Percentiles rank a stretch among this genome's conserved stretches.
These are phyloP conservation scores for Abortiporus biennis DNA, from an alignment of 1,284 basidiomycete species.

Conservation along the genomic window DNA sequence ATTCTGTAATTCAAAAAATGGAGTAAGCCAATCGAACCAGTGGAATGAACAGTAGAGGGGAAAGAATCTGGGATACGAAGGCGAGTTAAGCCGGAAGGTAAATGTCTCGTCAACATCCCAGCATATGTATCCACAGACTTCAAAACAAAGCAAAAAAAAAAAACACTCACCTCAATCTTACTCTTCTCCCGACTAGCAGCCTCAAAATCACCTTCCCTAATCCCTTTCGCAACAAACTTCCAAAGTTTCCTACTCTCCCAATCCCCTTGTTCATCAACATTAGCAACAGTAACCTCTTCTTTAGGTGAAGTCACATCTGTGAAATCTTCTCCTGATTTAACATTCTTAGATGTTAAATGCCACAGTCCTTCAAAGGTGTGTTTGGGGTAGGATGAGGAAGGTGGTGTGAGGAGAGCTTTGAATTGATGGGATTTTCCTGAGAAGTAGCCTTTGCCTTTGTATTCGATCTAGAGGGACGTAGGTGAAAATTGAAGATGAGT, in stretches of 20 bases:
- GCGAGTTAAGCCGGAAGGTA: too few species aligned
- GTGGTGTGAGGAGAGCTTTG: slow-evolving; percentile 70
- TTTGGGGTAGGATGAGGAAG: slow-evolving; percentile 31
- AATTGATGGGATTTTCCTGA: slow-evolving; percentile 90
- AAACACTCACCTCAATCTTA: slow-evolving; percentile 72
- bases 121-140: not conserved
- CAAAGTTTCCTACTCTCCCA: slow-evolving; percentile 89
- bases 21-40: too few species aligned
- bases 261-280: slow-evolving; percentile 61
- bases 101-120: slow-evolving; percentile 1
- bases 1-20: slow-evolving; percentile 52
- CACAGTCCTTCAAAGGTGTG: slow-evolving; percentile 85
- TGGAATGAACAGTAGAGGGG: too few species aligned
- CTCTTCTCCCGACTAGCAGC: slow-evolving; percentile 87
- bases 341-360: slow-evolving; percentile 67
- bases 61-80: too few species aligned
- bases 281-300: slow-evolving; percentile 68
- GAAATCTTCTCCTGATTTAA: slow-evolving; percentile 43
- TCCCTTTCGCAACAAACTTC: slow-evolving; percentile 86
- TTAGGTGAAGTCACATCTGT: slow-evolving; percentile 61
- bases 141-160: too few species aligned
- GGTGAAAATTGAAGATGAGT: not conserved
- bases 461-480: slow-evolving; percentile 55
- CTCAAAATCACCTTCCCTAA: slow-evolving; percentile 88
- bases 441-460: slow-evolving; percentile 96